Evolutionary conservation across 495 filamentous ascomycete genomes (phyloP).

Genomic region (Penicillium paxilli): DNA sequence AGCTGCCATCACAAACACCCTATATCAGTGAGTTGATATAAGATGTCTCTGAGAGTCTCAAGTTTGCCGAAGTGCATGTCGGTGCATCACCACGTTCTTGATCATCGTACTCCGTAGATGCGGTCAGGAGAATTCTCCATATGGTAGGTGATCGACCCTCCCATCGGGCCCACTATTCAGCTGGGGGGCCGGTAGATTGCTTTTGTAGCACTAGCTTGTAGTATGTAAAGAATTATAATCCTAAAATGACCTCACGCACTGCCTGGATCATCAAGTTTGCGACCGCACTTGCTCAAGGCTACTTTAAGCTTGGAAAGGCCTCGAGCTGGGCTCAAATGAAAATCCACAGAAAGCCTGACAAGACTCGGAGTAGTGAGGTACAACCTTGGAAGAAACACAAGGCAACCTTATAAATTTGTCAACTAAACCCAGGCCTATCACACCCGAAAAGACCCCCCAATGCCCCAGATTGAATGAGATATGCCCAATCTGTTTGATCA

Average conservation of each 20-base stretch:
- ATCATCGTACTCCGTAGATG: background rate
- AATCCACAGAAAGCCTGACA: no score
- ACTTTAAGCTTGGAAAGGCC: no score
- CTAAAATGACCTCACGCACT: background rate
- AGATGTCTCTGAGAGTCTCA: no score
- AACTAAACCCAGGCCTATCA: background rate
- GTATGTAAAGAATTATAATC: no score
- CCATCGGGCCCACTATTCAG: background rate
- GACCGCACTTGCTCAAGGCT: background rate
- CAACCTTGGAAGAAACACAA: background rate
- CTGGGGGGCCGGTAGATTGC: no score
- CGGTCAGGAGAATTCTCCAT: background rate
- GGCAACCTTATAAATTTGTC: no score
- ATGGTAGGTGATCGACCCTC: background rate
- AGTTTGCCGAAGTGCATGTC: background rate
- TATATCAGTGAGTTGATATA: no score
- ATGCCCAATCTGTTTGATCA: background rate
- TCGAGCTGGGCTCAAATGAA: no score
- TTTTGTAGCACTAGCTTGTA: no score
- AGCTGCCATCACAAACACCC: no score
- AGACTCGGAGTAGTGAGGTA: no score
- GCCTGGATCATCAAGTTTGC: background rate
- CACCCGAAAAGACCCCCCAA: background rate
- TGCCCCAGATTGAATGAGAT: background rate
- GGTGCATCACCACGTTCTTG: background rate